These are phyloP conservation scores for Atkinsonella texensis DNA, from an alignment of 2,329 filamentous ascomycete species.

Conservation along the genomic window DNA sequence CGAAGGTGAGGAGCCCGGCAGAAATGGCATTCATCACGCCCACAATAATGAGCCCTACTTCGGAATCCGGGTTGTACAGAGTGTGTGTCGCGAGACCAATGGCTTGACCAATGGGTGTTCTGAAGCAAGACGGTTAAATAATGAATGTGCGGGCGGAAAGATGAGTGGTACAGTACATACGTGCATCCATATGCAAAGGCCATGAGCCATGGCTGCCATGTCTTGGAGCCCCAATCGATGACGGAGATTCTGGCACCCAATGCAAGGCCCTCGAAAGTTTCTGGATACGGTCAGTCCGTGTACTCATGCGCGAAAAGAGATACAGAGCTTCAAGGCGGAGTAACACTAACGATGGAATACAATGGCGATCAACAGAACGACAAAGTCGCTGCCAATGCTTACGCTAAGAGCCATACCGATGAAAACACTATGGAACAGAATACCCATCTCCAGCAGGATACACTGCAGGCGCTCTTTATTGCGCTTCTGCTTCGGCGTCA, in stretches of 20 bases:
- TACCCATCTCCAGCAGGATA: constrained; percentile 66
- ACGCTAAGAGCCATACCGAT: constrained; percentile 78
- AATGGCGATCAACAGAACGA: constrained; percentile 69
- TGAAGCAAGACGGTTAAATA: not conserved
- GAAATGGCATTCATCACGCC: constrained; percentile 66
- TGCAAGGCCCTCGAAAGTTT: constrained; percentile 44
- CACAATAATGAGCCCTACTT: constrained; percentile 55
- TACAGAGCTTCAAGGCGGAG: not conserved
- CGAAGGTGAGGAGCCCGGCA: constrained; percentile 58
- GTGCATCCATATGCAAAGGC: constrained; percentile 45
- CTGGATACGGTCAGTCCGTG: not conserved
- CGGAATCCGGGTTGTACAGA: constrained; percentile 55
- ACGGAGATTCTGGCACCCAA: constrained; percentile 52
- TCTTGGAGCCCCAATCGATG: constrained; percentile 29
- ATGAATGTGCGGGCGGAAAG: not conserved
- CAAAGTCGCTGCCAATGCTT: constrained; percentile 61
- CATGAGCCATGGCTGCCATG: constrained; percentile 42
- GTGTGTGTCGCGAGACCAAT: constrained; percentile 59
- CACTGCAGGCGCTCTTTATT: constrained; percentile 64
- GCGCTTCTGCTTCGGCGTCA: constrained; percentile 40
- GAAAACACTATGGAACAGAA: constrained; percentile 52
- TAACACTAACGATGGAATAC: constrained; percentile 49
- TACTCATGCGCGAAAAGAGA: not conserved
- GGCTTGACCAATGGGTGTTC: constrained; percentile 59
- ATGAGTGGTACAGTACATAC: constrained; percentile 1